Evolutionary conservation across 2,329 filamentous ascomycete species (phyloP), one percentile per base, ranked within the genome.

Genomic region (Zymoseptoria brevis): DNA sequence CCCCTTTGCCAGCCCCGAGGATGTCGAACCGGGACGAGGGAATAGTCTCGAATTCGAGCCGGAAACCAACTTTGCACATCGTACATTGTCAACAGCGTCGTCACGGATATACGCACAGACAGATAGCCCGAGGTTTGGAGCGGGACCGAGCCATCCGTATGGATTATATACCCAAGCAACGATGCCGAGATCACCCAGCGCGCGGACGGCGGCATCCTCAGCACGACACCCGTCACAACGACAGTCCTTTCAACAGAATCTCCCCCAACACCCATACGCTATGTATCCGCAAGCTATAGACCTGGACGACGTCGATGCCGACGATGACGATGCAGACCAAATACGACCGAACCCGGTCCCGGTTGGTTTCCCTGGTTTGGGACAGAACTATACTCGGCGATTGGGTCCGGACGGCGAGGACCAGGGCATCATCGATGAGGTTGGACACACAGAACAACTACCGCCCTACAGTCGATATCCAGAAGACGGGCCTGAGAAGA

Each of bases 401-500:
- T 75, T 90, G 55, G 89, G 88, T 0, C 87, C 89, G 0, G 88
- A 91, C 58, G 90, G 90, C 56, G 90, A 96, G 74, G 92, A 96
- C 67, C 90, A 87, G 53, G 91, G 92, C 71, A 84, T 96, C 57
- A 87, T 96, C 55, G 91, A 91, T 1, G 89, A 88, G 0, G 85
- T 96, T 68, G 92, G 92, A 1, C 91, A 96, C 70, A 87, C 88
- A 1, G 93, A 97, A 74, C 90, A 96, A 72, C 77, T 96, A 19
- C 93, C 93, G 11, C 93, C 93, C 0, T 97, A 97, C 71, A 89
- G 90, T 13, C 82, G 90, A 72, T 96, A 95, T 73, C 90, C 92
- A 2, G 89, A 95, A 56, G 87, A 90, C 58, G 69, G 68, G 3
- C 69, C 69, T 1, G 68, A 81, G 71, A 70, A 82, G 73, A 79